phyloP scores from a whole-genome alignment of 140 eudicot species.

The Stevia rebaudiana region DNA sequence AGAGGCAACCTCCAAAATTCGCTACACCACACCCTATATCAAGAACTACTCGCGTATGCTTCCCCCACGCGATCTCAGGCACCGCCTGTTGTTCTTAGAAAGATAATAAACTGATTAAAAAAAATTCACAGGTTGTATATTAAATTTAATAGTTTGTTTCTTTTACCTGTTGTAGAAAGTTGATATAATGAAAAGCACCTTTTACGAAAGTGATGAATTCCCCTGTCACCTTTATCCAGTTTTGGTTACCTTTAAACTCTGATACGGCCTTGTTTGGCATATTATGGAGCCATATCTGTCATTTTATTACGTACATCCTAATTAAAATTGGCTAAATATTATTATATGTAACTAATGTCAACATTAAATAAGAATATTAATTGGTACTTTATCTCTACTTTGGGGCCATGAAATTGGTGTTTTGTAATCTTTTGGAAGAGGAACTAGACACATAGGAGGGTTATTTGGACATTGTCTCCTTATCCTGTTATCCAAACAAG shows the following conservation, averaged over 20 bases:
- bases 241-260: conserved; percentile 66
- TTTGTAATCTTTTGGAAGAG: conserved; percentile 58
- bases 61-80: conserved; percentile 85
- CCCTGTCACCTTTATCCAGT: conserved; percentile 76
- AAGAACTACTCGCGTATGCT: conserved; percentile 57
- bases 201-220: conserved; percentile 80
- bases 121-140: background rate
- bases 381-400: conserved; percentile 74
- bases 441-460: conserved; percentile 67
- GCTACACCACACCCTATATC: conserved; percentile 93
- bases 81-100: conserved; percentile 40
- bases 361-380: background rate
- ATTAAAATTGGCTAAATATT: conserved; percentile 3
- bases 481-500: conserved; percentile 67
- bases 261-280: conserved; percentile 67
- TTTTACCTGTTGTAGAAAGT: conserved; percentile 65
- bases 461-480: conserved; percentile 83
- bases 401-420: conserved; percentile 64
- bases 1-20: conserved; percentile 81
- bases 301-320: conserved; percentile 18
- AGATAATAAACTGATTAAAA: background rate
- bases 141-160: background rate
- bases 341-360: background rate
- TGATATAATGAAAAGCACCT: conserved; percentile 73
- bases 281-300: conserved; percentile 88